Evolutionary conservation across 2,329 filamentous ascomycete genomes (phyloP).

Genomic region (Neodidymelliopsis sp.): DNA sequence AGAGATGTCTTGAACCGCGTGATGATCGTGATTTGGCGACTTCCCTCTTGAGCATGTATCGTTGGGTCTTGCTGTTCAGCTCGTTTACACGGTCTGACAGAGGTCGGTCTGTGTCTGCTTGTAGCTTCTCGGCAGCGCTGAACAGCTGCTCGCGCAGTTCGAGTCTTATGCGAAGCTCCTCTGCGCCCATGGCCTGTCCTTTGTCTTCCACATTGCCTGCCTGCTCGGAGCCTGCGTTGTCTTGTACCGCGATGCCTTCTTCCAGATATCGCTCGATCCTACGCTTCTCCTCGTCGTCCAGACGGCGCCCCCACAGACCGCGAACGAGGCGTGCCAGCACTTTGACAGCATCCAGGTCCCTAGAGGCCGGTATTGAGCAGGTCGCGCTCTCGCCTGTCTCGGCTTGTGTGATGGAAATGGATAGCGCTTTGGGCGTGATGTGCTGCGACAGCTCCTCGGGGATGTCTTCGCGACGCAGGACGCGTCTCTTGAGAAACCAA

Average conservation of each 20-base stretch:
- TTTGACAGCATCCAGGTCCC: constrained; percentile 28
- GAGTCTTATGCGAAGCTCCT: constrained; percentile 11
- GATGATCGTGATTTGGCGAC: constrained; percentile 22
- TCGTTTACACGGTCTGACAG: constrained; percentile 24
- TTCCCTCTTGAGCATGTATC: constrained; percentile 24
- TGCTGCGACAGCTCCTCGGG: constrained; percentile 14
- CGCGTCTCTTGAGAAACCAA: constrained; percentile 63
- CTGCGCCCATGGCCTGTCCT: constrained; percentile 12
- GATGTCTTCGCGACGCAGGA: constrained; percentile 52
- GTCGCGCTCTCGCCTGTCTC: constrained; percentile 36
- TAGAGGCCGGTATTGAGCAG: constrained; percentile 30
- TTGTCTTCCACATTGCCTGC: constrained; percentile 15
- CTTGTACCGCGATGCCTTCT: constrained; percentile 16
- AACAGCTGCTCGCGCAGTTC: constrained; percentile 14
- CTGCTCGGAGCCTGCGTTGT: not conserved
- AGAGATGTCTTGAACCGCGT: constrained; percentile 25
- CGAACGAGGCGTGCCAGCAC: constrained; percentile 36
- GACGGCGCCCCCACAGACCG: constrained; percentile 32
- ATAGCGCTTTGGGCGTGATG: constrained; percentile 25
- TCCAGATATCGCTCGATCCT: constrained; percentile 32
- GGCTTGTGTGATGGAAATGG: constrained; percentile 32
- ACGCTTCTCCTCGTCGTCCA: constrained; percentile 33
- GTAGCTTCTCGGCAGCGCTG: constrained; percentile 19
- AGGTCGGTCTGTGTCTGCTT: constrained; percentile 19
- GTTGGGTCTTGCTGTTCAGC: constrained; percentile 22